These are phyloP conservation scores for Nidularia sp. DNA, from an alignment of 768 basidiomycete species.

Conservation along the genomic window DNA sequence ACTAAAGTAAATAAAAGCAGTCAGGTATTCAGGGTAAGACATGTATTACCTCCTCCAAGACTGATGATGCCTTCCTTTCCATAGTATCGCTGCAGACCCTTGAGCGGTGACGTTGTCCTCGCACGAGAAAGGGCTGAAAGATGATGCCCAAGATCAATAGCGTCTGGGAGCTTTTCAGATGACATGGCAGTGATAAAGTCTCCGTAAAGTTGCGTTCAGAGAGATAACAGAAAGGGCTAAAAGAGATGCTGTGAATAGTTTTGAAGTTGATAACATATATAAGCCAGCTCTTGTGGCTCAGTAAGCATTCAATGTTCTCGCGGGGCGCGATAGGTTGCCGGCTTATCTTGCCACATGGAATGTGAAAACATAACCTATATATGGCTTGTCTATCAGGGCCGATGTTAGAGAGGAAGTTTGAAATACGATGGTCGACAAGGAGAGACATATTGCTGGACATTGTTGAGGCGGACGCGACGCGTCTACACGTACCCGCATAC, in stretches of 20 bases:
- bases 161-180: slow-evolving; percentile 31
- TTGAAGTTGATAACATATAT: too few relatives aligned
- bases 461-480: background rate
- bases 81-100: slow-evolving; percentile 61
- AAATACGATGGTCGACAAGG: background rate
- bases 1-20: background rate
- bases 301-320: background rate
- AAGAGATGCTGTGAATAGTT: too few relatives aligned
- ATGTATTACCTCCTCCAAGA: slow-evolving; percentile 61
- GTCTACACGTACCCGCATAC: background rate
- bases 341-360: background rate
- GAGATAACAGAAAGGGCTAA: too few relatives aligned
- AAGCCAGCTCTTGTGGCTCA: background rate
- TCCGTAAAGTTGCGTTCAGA: too few relatives aligned
- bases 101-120: slow-evolving; percentile 54
- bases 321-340: background rate
- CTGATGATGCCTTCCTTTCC: slow-evolving; percentile 47
- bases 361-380: background rate
- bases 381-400: background rate
- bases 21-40: background rate
- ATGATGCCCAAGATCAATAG: slow-evolving; percentile 72
- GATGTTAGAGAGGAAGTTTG: too few relatives aligned
- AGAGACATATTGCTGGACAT: background rate
- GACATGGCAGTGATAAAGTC: background rate
- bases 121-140: slow-evolving; percentile 51